Conservation (phyloP, 139 green algal genomes). For the Auxenochlorella pyrenoidosa region DNA sequence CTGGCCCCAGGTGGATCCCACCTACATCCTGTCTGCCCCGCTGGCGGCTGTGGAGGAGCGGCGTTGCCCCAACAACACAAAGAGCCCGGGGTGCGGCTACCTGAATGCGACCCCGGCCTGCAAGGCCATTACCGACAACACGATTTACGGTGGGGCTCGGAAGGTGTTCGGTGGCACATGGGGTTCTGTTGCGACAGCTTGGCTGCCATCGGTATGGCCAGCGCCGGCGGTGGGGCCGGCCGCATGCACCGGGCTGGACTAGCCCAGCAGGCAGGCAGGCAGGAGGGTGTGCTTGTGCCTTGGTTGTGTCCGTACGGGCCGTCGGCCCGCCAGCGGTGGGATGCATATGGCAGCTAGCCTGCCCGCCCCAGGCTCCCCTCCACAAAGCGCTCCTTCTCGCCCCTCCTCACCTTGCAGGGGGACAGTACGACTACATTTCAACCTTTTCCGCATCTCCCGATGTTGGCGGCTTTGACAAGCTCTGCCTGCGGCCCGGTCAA, state of each 20-base stretch:
- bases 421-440: not conserved
- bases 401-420: not conserved
- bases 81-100: not conserved
- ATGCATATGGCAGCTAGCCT: too few species aligned
- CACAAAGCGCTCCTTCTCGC: too few species aligned
- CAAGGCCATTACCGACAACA: conserved; percentile 8
- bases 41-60: not conserved
- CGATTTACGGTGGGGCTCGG: conserved; percentile 9
- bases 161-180: too few species aligned
- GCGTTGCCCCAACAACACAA: not conserved
- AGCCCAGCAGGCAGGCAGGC: too few species aligned
- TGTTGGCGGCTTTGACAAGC: conserved; percentile 18
- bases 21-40: conserved; percentile 11
- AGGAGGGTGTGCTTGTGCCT: too few species aligned
- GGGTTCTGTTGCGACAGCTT: too few species aligned
- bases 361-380: too few species aligned
- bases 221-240: not conserved
- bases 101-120: conserved; percentile 8
- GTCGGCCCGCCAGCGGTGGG: too few species aligned
- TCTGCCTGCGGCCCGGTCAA: not conserved
- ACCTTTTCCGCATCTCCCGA: not conserved
- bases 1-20: conserved; percentile 11
- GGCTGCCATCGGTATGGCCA: too few species aligned
- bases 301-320: too few species aligned
- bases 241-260: too few species aligned